Conservation (phyloP, 495 filamentous ascomycete species). For the Diplogelasinospora grovesii region DNA sequence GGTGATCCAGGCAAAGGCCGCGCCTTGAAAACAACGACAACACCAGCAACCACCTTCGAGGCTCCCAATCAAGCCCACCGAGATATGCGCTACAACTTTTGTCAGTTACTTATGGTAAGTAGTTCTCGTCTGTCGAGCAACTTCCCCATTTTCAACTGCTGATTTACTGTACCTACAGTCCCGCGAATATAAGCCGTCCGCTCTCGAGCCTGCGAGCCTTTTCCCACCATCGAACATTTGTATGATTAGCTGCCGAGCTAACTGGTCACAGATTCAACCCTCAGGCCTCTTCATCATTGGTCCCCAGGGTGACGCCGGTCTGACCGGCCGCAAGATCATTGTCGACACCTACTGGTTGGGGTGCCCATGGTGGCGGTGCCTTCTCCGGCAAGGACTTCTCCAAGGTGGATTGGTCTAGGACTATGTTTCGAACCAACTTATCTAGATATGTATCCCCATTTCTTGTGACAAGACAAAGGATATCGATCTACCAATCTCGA, state of each 20-base stretch:
- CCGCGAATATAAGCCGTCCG: conserved; percentile 1
- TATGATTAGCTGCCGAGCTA: conserved; percentile 15
- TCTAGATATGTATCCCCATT: no score
- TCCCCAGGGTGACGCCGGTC: conserved; percentile 95
- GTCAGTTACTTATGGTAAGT: conserved; percentile 4
- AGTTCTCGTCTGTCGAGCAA: conserved; percentile 5
- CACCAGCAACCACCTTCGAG: no score
- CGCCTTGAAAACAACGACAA: conserved; percentile 1
- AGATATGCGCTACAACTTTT: conserved; percentile 3
- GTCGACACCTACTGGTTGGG: conserved; percentile 99
- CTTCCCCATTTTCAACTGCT: conserved; percentile 2
- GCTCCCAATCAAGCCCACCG: conserved; percentile 1
- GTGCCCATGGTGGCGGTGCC: conserved; percentile 97
- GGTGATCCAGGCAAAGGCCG: conserved; percentile 4
- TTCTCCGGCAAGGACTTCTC: conserved; percentile 99
- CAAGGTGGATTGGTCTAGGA: conserved; percentile 97
- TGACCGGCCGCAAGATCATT: conserved; percentile 99
- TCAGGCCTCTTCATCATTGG: conserved; percentile 98
- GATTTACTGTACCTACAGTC: conserved; percentile 4
- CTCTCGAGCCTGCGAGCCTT: neutral
- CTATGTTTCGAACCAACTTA: no score
- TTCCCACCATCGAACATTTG: conserved; percentile 5
- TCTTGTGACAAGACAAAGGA: no score
- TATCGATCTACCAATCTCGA: no score
- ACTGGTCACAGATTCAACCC: conserved; percentile 70